phyloP scores from a whole-genome alignment of 306 rosid genomes.

The Psophocarpus tetragonolobus region DNA sequence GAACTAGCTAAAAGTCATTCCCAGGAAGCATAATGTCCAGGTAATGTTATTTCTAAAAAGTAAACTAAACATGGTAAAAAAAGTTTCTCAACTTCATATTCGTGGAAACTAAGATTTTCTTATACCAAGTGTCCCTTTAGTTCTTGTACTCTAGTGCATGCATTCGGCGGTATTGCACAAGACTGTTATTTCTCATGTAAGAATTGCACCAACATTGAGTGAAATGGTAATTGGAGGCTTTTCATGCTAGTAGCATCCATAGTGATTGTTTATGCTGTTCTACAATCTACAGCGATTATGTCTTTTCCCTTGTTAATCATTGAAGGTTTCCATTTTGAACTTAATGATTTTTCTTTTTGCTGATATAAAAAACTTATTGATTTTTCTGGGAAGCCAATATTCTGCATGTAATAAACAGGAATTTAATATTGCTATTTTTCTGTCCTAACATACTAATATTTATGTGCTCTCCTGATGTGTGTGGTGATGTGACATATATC shows the following conservation, averaged over 20 bases:
- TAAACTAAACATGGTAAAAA: too few species aligned
- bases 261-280: not conserved
- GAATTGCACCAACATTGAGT: not conserved
- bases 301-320: not conserved
- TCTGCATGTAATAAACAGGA: constrained; percentile 10
- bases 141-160: not conserved
- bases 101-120: too few species aligned
- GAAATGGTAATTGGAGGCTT: not conserved
- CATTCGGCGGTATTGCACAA: not conserved
- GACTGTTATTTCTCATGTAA: not conserved
- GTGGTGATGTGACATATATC: not conserved
- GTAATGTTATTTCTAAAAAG: too few species aligned
- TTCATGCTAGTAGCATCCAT: too few species aligned
- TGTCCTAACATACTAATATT: not conserved
- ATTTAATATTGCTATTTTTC: constrained; percentile 15
- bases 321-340: not conserved
- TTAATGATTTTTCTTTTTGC: too few species aligned
- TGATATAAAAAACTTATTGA: too few species aligned
- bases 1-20: too few species aligned
- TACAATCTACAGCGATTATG: not conserved
- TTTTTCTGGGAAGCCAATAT: not conserved
- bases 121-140: too few species aligned
- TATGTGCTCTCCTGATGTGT: not conserved
- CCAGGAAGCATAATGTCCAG: too few species aligned
- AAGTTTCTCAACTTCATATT: too few species aligned